A percentile compares a stretch with the other conserved stretches of the same genome.
Conservation (phyloP, 768 basidiomycete species). For the Mycena venus region DNA sequence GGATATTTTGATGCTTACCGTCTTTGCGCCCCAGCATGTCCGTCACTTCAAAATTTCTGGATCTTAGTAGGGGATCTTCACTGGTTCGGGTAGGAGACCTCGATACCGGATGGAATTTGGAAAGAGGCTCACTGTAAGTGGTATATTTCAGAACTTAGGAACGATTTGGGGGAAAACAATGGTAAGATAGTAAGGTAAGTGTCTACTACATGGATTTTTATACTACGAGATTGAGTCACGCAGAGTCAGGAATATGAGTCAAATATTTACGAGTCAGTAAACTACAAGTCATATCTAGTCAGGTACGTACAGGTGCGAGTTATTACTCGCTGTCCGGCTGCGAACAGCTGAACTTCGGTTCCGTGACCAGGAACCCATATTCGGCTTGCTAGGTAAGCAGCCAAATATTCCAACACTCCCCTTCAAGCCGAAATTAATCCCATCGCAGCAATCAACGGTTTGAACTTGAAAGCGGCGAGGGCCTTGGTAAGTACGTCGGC, state of each 20-base stretch:
- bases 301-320: neutral
- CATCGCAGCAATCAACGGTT: neutral
- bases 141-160: no score
- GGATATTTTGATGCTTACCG: neutral
- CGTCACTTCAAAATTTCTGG: neutral
- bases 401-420: neutral
- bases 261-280: neutral
- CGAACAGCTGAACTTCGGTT: neutral
- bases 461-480: slow-evolving; percentile 13
- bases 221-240: neutral
- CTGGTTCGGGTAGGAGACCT: neutral
- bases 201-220: no score
- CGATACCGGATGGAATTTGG: neutral
- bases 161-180: no score
- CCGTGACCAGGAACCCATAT: neutral
- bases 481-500: slow-evolving; percentile 7
- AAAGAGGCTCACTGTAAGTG: neutral
- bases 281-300: neutral
- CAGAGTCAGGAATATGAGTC: neutral
- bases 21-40: neutral
- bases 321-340: neutral
- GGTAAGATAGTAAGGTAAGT: no score
- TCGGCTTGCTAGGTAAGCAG: neutral
- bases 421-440: slow-evolving; percentile 9
- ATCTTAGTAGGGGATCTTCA: neutral